These are phyloP conservation scores for Paxillus rubicundulus DNA, from an alignment of 768 basidiomycete genomes.

Conservation along the genomic window DNA sequence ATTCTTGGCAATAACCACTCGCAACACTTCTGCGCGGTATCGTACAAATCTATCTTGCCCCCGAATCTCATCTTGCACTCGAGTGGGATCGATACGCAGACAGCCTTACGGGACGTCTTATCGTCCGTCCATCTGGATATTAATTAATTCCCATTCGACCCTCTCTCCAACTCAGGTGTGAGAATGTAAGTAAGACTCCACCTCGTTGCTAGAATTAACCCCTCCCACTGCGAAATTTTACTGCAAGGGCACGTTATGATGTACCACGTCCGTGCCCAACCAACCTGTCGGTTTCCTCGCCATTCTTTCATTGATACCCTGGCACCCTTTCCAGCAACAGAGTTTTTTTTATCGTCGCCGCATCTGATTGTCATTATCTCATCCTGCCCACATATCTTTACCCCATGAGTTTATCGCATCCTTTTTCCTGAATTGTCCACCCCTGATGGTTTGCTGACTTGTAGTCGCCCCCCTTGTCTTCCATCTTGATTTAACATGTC, in stretches of 20 bases:
- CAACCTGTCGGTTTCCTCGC: background rate
- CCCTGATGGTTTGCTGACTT: background rate
- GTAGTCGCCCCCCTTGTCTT: constrained; percentile 11
- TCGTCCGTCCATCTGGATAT: background rate
- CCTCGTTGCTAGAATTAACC: background rate
- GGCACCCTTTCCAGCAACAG: too few relatives aligned
- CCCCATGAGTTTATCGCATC: background rate
- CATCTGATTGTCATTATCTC: background rate
- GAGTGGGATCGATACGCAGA: background rate
- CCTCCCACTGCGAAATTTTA: background rate
- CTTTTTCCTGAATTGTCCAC: background rate
- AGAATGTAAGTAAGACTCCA: background rate
- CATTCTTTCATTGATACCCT: background rate
- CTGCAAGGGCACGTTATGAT: background rate
- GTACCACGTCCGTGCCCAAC: background rate
- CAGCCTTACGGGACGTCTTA: background rate
- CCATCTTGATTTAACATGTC: constrained; percentile 10
- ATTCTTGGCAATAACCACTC: background rate
- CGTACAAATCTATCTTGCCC: background rate
- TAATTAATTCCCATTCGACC: background rate
- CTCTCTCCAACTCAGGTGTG: background rate
- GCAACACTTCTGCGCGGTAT: background rate
- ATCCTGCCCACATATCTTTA: background rate
- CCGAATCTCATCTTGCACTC: background rate
- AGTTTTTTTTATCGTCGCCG: too few relatives aligned